Conservation (phyloP, 805 yeast genomes). For the Yarrowia osloensis region DNA sequence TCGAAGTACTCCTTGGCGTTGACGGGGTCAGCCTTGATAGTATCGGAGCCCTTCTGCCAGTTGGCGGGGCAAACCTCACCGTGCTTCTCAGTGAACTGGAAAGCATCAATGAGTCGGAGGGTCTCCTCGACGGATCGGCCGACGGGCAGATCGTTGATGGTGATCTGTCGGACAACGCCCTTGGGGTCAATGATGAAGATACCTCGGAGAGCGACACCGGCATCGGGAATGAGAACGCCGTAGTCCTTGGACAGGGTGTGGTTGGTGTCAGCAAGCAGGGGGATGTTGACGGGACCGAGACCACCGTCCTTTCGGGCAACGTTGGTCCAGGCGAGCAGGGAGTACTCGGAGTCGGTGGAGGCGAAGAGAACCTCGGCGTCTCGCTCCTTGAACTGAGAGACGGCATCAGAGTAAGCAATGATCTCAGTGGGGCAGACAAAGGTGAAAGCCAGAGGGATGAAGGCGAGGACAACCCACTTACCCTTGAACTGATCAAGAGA, state of each 20-base stretch:
- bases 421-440: slow-evolving; percentile 99
- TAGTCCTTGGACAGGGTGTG: slow-evolving; percentile 92
- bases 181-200: slow-evolving; percentile 96
- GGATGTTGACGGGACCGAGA: slow-evolving; percentile 91
- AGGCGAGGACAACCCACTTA: slow-evolving; percentile 95
- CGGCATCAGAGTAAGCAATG: slow-evolving; percentile 97
- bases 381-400: slow-evolving; percentile 81
- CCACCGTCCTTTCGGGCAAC: slow-evolving; percentile 97
- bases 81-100: slow-evolving; percentile 98
- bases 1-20: slow-evolving; percentile 79
- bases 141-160: slow-evolving; percentile 98
- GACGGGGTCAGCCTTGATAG: slow-evolving; percentile 80
- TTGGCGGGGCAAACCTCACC: slow-evolving; percentile 99
- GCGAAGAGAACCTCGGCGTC: slow-evolving; percentile 91
- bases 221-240: slow-evolving; percentile 97
- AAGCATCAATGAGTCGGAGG: slow-evolving; percentile 94
- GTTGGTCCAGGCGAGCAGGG: slow-evolving; percentile 97
- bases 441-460: slow-evolving; percentile 98
- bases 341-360: slow-evolving; percentile 97
- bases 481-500: slow-evolving; percentile 95
- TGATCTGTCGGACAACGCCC: slow-evolving; percentile 92
- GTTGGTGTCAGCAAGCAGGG: slow-evolving; percentile 95
- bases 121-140: slow-evolving; percentile 99
- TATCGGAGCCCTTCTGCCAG: slow-evolving; percentile 95
- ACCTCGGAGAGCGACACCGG: slow-evolving; percentile 97